Evolutionary conservation across 306 rosid species (phyloP).

Genomic region (Crotalaria pallida): DNA sequence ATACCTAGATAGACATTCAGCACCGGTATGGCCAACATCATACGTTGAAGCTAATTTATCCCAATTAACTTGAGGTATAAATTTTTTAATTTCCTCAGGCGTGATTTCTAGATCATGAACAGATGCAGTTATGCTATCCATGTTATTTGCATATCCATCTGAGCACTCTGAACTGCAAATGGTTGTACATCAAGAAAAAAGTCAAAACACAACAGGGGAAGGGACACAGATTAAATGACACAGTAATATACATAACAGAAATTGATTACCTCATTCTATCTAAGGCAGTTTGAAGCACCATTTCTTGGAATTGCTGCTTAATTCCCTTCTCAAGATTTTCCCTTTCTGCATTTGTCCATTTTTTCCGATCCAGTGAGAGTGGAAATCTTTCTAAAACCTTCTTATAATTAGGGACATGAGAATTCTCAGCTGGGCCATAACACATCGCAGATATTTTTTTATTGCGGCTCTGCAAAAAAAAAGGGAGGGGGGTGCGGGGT

Average conservation of each 20-base stretch:
- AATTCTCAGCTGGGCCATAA: constrained; percentile 77
- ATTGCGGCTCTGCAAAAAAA: constrained; percentile 34
- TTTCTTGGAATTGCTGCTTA: constrained; percentile 81
- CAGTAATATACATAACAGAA: constrained; percentile 14
- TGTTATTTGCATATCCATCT: constrained; percentile 43
- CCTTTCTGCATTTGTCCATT: constrained; percentile 64
- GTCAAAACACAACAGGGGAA: not conserved
- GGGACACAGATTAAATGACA: constrained; percentile 5
- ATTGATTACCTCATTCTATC: constrained; percentile 52
- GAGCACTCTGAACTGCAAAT: constrained; percentile 42
- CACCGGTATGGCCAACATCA: constrained; percentile 61
- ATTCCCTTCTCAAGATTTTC: constrained; percentile 74
- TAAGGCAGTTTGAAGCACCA: constrained; percentile 48
- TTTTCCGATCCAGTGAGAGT: constrained; percentile 52
- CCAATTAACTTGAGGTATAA: constrained; percentile 83
- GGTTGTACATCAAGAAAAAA: not conserved
- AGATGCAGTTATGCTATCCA: constrained; percentile 51
- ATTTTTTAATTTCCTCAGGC: constrained; percentile 49
- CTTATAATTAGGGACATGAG: constrained; percentile 58
- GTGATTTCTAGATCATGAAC: constrained; percentile 57
- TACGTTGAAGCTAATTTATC: constrained; percentile 73
- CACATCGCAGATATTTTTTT: constrained; percentile 46
- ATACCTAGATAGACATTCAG: constrained; percentile 94
- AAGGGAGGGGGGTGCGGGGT: too few species aligned
- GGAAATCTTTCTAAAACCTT: constrained; percentile 61